Evolutionary conservation across 495 filamentous ascomycete genomes (phyloP).

Genomic region (Lophiotrema nucula): DNA sequence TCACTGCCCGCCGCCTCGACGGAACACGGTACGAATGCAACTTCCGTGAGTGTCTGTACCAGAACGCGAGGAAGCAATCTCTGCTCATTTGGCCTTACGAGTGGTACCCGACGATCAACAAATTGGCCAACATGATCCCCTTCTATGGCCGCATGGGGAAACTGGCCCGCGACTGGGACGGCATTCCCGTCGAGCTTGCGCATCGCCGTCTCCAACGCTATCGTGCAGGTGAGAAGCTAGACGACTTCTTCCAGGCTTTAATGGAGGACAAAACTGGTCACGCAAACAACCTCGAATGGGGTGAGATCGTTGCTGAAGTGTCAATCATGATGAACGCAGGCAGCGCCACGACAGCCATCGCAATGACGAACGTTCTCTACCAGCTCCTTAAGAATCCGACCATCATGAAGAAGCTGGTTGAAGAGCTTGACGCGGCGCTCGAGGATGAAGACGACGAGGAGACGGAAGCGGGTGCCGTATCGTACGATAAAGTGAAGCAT

Average conservation of each 20-base stretch:
- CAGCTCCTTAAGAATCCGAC: slow-evolving; percentile 29
- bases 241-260: slow-evolving; percentile 58
- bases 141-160: slow-evolving; percentile 28
- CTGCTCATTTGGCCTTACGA: slow-evolving; percentile 50
- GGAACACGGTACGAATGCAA: slow-evolving; percentile 44
- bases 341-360: slow-evolving; percentile 35
- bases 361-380: slow-evolving; percentile 35
- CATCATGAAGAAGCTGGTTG: slow-evolving; percentile 17
- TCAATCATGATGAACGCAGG: slow-evolving; percentile 40
- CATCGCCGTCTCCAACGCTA: slow-evolving; percentile 35
- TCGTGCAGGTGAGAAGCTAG: slow-evolving; percentile 52
- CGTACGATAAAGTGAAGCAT: slow-evolving; percentile 48
- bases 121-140: slow-evolving; percentile 33
- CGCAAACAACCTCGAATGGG: slow-evolving; percentile 37
- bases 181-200: slow-evolving; percentile 35
- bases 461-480: slow-evolving; percentile 38
- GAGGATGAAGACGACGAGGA: slow-evolving; percentile 31
- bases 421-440: slow-evolving; percentile 32
- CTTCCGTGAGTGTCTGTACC: slow-evolving; percentile 50
- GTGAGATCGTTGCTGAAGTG: slow-evolving; percentile 38
- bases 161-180: slow-evolving; percentile 37
- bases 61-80: slow-evolving; percentile 47
- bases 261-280: slow-evolving; percentile 53
- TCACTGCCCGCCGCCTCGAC: slow-evolving; percentile 44
- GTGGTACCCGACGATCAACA: slow-evolving; percentile 43